These are phyloP conservation scores for Beauveria caledonica DNA, from an alignment of 2,329 filamentous ascomycete genomes.

Conservation along the genomic window DNA sequence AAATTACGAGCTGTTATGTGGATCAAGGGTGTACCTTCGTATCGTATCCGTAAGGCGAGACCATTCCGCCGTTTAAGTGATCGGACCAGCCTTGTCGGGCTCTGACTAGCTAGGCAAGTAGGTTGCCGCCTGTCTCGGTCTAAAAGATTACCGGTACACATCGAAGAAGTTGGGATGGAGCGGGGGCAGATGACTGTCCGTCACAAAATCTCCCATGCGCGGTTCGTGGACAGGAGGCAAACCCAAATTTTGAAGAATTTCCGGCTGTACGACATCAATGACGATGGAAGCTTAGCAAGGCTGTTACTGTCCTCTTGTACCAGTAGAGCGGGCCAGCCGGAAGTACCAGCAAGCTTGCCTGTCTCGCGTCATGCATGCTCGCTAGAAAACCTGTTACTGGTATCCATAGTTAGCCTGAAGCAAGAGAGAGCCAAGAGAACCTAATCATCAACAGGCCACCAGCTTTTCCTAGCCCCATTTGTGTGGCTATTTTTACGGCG, in stretches of 20 bases:
- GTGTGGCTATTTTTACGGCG: background rate
- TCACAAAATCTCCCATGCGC: background rate
- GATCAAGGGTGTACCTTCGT: constrained; percentile 5
- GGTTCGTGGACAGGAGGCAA: background rate
- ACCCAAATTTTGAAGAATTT: background rate
- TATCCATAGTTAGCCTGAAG: no score
- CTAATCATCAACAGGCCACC: background rate
- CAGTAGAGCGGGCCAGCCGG: background rate
- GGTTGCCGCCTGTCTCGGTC: background rate
- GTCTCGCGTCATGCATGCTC: background rate
- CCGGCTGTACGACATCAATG: background rate
- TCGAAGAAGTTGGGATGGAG: background rate
- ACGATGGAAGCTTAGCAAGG: background rate
- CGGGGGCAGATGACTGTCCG: background rate
- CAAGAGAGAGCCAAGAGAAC: background rate
- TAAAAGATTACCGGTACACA: background rate
- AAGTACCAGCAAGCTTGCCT: background rate
- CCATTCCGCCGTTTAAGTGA: background rate
- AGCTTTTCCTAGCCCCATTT: background rate
- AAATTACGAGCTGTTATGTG: background rate
- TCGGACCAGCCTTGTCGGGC: background rate
- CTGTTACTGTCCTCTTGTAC: background rate
- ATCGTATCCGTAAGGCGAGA: background rate
- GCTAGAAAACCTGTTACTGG: background rate
- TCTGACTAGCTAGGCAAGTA: background rate